Evolutionary conservation across 371 early-diverging fungal genomes (phyloP).

Genomic region (Apophysomyces ossiformis): DNA sequence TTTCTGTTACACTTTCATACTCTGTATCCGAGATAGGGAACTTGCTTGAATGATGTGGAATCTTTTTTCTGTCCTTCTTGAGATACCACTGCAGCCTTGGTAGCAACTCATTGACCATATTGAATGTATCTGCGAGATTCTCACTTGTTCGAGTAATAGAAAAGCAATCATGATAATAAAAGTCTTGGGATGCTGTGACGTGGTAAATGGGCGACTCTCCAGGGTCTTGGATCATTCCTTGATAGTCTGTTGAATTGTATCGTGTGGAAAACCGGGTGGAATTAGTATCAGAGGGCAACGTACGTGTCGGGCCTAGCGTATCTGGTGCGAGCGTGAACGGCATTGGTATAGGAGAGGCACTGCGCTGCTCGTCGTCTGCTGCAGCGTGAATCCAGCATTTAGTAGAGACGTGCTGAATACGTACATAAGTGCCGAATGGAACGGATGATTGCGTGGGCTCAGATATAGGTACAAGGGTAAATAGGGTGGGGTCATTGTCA

Average conservation of each 20-base stretch:
- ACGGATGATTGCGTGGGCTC: conserved; percentile 24
- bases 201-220: conserved; percentile 14
- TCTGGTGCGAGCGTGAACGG: conserved; percentile 26
- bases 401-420: conserved; percentile 52
- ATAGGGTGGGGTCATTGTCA: conserved; percentile 43
- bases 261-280: background rate
- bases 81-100: conserved; percentile 38
- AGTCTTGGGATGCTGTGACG: conserved; percentile 38
- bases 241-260: background rate
- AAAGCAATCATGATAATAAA: conserved; percentile 52
- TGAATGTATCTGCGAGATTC: conserved; percentile 34
- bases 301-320: background rate
- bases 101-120: conserved; percentile 39
- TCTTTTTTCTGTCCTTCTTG: conserved; percentile 17
- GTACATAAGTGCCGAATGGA: conserved; percentile 41
- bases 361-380: conserved; percentile 21
- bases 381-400: conserved; percentile 60
- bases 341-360: conserved; percentile 18
- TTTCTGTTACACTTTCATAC: conserved; percentile 21
- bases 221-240: conserved; percentile 6
- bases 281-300: conserved; percentile 5
- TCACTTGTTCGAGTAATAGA: conserved; percentile 38
- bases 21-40: conserved; percentile 35
- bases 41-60: conserved; percentile 6
- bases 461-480: conserved; percentile 40